Evolutionary conservation across 1,284 basidiomycete genomes (phyloP), one percentile per base, ranked within the genome.

Genomic region (Takashimella koratensis): DNA sequence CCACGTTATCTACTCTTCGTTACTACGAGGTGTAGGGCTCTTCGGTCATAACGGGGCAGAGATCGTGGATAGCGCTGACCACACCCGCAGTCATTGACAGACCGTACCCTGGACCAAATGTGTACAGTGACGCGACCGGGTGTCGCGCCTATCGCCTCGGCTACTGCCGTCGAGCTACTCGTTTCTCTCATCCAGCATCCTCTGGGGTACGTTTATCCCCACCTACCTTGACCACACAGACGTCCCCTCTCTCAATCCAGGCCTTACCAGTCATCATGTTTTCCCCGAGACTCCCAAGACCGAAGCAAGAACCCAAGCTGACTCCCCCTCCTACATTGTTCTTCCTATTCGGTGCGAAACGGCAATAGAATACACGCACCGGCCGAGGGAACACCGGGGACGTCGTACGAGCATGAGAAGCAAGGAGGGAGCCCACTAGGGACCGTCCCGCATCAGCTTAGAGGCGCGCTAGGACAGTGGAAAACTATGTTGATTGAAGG

Each of bases 71-170:
- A 30, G n/a, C 47, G 42, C 53, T 61, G 30, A 54, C 45, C 26
- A 12, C 22, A 11, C 20, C 20, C 24, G 2, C 56, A 96, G 93
- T 94, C 90, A 0, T 79, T 98, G 46, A 88, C 90, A 0, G 94
- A 98, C 68, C 82, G 94, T 30, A 97, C 94, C 1, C 81, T 98
- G 23, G 96, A 98, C 71, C 95, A 98, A 71, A 98, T 98, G 95
- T 98, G 96, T 70, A 98, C 96, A 0, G 96, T 98, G 12, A 97
- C 95, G 0, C 79, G 96, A n/a, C 95, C 96, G 0, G 95, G 95
- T 0, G 80, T 98, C 0, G 96, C 94, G 0, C 84, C 90, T 0
- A 93, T 98, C 42, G 95, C 95, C 0, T 85, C 88, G 0, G 86
- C 93, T 0, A 88, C 86, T 0, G 92, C 92, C 0, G 94, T 98